Percentiles rank a stretch among this genome's conserved stretches.
These are phyloP conservation scores for Scenedesmus sp. DNA, from an alignment of 163 green algal genomes.

Conservation along the genomic window DNA sequence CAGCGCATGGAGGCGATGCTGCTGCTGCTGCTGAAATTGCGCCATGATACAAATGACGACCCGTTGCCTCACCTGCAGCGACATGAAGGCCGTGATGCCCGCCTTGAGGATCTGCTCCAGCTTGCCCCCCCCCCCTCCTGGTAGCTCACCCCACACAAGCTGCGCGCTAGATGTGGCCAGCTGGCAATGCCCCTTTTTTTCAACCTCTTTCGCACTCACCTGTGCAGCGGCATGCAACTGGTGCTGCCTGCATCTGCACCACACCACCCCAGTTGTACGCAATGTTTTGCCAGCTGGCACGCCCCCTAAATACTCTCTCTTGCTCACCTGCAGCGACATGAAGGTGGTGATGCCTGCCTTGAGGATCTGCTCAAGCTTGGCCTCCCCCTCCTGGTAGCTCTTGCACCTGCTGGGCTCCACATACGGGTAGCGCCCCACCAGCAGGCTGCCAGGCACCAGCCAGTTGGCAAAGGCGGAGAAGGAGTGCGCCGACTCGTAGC, in stretches of 20 bases:
- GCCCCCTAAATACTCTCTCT: no score
- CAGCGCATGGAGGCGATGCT: no score
- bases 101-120: conserved; percentile 71
- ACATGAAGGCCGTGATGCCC: conserved; percentile 56
- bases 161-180: no score
- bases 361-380: conserved; percentile 74
- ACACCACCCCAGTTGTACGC: no score
- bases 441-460: conserved; percentile 83
- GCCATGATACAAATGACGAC: no score
- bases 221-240: no score
- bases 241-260: no score
- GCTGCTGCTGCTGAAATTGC: no score
- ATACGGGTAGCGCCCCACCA: conserved; percentile 90
- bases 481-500: conserved; percentile 59
- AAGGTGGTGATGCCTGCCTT: conserved; percentile 78
- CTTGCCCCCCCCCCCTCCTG: conserved; percentile 72
- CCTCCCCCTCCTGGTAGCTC: conserved; percentile 67
- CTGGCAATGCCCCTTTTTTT: no score
- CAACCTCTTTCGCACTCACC: no score
- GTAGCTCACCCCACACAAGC: background rate
- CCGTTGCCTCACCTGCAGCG: no score
- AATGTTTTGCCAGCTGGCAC: no score
- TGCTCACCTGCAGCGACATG: conserved; percentile 75
- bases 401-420: conserved; percentile 81
- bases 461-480: conserved; percentile 88